Evolutionary conservation across 164 flowering plant genomes (phyloP).

Genomic region (Magnolia changhungtana): DNA sequence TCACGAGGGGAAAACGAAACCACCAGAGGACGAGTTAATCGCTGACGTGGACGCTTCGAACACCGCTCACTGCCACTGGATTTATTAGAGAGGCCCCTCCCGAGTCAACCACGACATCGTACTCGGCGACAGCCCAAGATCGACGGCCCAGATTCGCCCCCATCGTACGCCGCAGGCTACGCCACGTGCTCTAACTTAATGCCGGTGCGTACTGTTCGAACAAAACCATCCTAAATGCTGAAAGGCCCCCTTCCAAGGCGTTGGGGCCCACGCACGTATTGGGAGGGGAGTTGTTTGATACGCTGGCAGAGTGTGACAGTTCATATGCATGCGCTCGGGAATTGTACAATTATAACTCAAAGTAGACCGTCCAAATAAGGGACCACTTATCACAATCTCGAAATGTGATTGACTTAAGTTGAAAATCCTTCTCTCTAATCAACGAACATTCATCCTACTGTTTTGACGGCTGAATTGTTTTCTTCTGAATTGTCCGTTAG

Average conservation of each 20-base stretch:
- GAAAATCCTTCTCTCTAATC: no score
- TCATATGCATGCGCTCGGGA: not conserved
- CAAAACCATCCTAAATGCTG: not conserved
- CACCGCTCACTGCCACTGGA: not conserved
- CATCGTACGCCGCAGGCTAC: not conserved
- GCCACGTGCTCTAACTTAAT: slow-evolving; percentile 10
- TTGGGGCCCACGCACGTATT: not conserved
- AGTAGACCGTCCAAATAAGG: not conserved
- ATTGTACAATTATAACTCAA: not conserved
- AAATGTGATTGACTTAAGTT: no score
- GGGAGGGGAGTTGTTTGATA: not conserved
- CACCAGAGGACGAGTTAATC: slow-evolving; percentile 10
- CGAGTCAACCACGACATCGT: slow-evolving; percentile 4
- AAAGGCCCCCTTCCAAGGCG: not conserved
- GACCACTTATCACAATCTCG: no score
- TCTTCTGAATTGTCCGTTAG: no score
- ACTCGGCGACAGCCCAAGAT: not conserved
- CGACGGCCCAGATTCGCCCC: slow-evolving; percentile 25
- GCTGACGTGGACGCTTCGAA: slow-evolving; percentile 24
- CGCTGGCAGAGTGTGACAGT: not conserved
- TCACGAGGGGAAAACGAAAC: slow-evolving; percentile 13
- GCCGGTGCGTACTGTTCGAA: not conserved
- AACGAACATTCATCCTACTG: no score
- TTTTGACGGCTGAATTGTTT: no score
- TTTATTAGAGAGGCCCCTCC: not conserved